phyloP scores from a whole-genome alignment of 306 rosid genomes.

The Ormosia semicastrata region DNA sequence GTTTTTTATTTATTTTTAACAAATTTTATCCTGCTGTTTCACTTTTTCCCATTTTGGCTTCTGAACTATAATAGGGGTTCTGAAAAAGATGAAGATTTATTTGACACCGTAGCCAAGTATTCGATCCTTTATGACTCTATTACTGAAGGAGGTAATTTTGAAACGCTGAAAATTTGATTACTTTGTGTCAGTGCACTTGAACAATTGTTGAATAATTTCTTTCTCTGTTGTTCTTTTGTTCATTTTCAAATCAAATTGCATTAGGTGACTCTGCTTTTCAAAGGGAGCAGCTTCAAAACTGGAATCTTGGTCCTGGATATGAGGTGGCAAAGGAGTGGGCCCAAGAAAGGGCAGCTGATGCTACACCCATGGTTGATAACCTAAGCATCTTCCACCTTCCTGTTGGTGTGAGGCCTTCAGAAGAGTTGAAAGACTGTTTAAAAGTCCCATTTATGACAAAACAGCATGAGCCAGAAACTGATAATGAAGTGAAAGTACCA shows the following conservation, averaged over 20 bases:
- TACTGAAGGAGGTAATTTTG: conserved; percentile 50
- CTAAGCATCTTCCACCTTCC: conserved; percentile 75
- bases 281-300: conserved; percentile 70
- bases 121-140: conserved; percentile 38
- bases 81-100: conserved; percentile 42
- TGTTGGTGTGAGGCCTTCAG: conserved; percentile 83
- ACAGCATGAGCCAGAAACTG: conserved; percentile 36
- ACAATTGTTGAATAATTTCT: neutral
- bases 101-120: conserved; percentile 33
- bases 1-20: neutral
- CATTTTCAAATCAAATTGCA: conserved; percentile 19
- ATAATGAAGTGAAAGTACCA: conserved; percentile 42
- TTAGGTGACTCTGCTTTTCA: conserved; percentile 51
- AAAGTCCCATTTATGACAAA: conserved; percentile 40
- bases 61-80: conserved; percentile 42
- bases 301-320: conserved; percentile 81
- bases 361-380: conserved; percentile 47
- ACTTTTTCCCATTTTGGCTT: conserved; percentile 17
- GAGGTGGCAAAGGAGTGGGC: conserved; percentile 88
- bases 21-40: neutral
- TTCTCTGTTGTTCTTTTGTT: conserved; percentile 19
- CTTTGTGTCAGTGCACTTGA: conserved; percentile 5
- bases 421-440: conserved; percentile 50
- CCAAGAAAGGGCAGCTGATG: conserved; percentile 63
- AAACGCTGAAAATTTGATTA: neutral